Evolutionary conservation across 306 rosid genomes (phyloP).

Genomic region (Casuarina equisetifolia): DNA sequence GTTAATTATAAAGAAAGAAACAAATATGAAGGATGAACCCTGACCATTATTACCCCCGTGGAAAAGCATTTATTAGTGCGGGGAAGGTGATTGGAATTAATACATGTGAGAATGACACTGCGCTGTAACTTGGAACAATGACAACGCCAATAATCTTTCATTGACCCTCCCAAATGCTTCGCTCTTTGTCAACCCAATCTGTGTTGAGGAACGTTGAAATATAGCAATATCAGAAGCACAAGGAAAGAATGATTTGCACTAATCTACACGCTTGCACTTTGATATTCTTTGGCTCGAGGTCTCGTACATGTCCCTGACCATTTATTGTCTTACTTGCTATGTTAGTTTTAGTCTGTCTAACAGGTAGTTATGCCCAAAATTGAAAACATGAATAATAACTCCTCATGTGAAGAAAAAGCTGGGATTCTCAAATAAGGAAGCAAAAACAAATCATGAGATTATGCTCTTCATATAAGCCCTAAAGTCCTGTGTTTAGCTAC

Average conservation of each 20-base stretch:
- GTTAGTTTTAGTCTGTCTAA: not conserved
- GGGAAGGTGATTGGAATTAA: constrained; percentile 27
- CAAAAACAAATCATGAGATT: not conserved
- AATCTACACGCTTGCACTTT: not conserved
- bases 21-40: constrained; percentile 37
- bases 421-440: not conserved
- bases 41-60: constrained; percentile 35
- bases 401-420: not conserved
- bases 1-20: constrained; percentile 46
- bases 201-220: constrained; percentile 18
- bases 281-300: too few relatives aligned
- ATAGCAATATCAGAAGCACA: constrained; percentile 11
- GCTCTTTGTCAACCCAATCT: constrained; percentile 4
- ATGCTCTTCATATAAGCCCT: not conserved
- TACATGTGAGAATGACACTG: constrained; percentile 33
- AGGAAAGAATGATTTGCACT: not conserved
- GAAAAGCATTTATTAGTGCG: constrained; percentile 52
- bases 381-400: not conserved
- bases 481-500: not conserved
- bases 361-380: not conserved
- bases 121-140: constrained; percentile 33
- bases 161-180: constrained; percentile 14
- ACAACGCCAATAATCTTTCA: constrained; percentile 16
- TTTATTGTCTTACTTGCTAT: not conserved
- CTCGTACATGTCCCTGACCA: not conserved